phyloP scores from a whole-genome alignment of 176 grass and related monocot genomes.

The Juncus inflexus region DNA sequence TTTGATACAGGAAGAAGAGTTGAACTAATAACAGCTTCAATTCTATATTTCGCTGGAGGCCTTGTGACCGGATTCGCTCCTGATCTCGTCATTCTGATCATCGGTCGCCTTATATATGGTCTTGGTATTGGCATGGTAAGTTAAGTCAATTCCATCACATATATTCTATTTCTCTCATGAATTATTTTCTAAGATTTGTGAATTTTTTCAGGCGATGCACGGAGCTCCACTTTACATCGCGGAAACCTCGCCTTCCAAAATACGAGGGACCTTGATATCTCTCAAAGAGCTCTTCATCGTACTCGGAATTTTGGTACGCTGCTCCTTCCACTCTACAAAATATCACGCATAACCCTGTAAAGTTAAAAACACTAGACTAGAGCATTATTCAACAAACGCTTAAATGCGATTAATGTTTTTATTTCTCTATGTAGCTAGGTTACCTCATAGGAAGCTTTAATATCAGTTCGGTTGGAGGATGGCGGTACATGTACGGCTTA shows the following conservation, averaged over 20 bases:
- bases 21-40: conserved; percentile 68
- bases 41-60: conserved; percentile 65
- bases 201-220: conserved; percentile 79
- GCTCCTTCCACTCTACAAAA: not conserved
- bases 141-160: conserved; percentile 11
- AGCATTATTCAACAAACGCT: not conserved
- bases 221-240: conserved; percentile 95
- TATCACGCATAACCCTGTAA: not conserved
- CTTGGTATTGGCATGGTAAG: conserved; percentile 80
- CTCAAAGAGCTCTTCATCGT: conserved; percentile 97
- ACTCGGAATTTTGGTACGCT: conserved; percentile 82
- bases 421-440: conserved; percentile 55
- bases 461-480: conserved; percentile 71
- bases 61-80: conserved; percentile 65
- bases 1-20: conserved; percentile 73
- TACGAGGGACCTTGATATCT: conserved; percentile 97
- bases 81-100: conserved; percentile 56
- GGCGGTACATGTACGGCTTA: conserved; percentile 92
- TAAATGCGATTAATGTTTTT: not conserved
- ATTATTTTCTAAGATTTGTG: conserved; percentile 3
- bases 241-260: conserved; percentile 77
- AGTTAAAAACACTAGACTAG: not conserved
- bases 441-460: conserved; percentile 75
- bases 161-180: not conserved
- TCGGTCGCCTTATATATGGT: conserved; percentile 74